These are phyloP conservation scores for Mallotus japonicus DNA, from an alignment of 441 rosid species.

Conservation along the genomic window DNA sequence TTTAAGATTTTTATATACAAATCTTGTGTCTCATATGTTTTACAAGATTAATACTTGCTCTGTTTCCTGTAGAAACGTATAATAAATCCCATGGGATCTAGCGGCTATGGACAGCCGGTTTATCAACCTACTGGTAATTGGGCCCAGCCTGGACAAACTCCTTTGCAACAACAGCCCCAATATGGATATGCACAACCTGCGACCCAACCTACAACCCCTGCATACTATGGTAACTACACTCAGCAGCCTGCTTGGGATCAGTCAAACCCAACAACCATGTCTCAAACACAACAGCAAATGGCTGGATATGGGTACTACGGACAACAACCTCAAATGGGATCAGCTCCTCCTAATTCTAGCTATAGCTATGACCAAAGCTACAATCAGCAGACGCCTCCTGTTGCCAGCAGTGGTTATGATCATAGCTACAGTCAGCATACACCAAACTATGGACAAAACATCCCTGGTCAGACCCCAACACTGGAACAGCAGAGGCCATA, in stretches of 20 bases:
- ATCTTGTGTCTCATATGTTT: not conserved
- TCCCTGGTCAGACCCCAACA: slow-evolving; percentile 18
- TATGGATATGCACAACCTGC: slow-evolving; percentile 29
- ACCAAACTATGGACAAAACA: slow-evolving; percentile 19
- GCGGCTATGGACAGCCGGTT: slow-evolving; percentile 18
- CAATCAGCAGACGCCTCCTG: not conserved
- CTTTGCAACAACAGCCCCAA: slow-evolving; percentile 22
- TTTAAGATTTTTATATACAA: not conserved
- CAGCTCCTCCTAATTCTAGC: slow-evolving; percentile 23
- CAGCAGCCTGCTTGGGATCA: slow-evolving; percentile 22
- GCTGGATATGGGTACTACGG: slow-evolving; percentile 32
- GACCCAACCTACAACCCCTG: slow-evolving; percentile 19
- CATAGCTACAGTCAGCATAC: slow-evolving; percentile 21
- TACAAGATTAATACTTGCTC: not conserved
- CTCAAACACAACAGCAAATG: slow-evolving; percentile 22
- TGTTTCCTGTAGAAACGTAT: slow-evolving; percentile 22
- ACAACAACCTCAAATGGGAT: slow-evolving; percentile 27
- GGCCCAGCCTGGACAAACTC: slow-evolving; percentile 24
- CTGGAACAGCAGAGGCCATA: slow-evolving; percentile 22
- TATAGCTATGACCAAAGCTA: slow-evolving; percentile 18
- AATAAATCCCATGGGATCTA: slow-evolving; percentile 17
- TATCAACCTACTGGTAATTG: slow-evolving; percentile 18
- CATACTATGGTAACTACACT: slow-evolving; percentile 21
- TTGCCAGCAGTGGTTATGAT: slow-evolving; percentile 10
- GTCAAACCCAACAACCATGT: slow-evolving; percentile 17